Base-by-base conservation (phyloP, 2,329 filamentous ascomycete genomes). In the Sporothrix variecibatus region DNA sequence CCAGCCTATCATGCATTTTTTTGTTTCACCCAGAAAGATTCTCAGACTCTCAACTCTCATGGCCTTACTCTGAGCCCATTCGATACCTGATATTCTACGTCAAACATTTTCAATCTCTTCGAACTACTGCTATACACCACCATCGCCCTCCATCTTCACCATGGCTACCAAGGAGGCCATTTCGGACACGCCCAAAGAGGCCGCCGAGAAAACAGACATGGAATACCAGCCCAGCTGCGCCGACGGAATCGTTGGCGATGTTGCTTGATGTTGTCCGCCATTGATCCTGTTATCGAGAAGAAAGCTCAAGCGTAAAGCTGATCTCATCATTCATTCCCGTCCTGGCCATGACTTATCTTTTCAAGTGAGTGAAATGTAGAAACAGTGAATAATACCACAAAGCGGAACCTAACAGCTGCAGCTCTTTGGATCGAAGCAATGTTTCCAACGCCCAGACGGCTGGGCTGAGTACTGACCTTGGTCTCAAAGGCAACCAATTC, bases 231-330 rank as follows among this genome's bases (percentile, higher is more conserved):
- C 51, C 51, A 56, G 51, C 51, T 56, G n/a, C 23, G 51, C 51
- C 9, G 51, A 56, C 20, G 20, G 51, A 11, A 26, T n/a, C 0
- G 51, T 56, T 23, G 51, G n/a, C 20, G 51, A 56, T 23, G 51
- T 12, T 56, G 11, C 20, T n/a, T n/a, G 51, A 56, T 20, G 51
- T n/a, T n/a, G 51, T 9, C 4, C 4, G 51, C 51, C 51, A 56
- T 56, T 12, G 51, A 56, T n/a, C 51, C 51, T 20, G 51, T 56
- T 2, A 56, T 56, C 23, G 51, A 56, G 51, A 20, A n/a, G 20
- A 56, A 56, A 56, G 51, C 51, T 56, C n/a, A 56, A 56, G 51
- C n/a, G 23, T n/a, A 56, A 56, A n/a, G 51, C 51, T 26, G 51
- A 56, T 26, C 9, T 56, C 9, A 56, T 56, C 23, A 28, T 56